A percentile compares a stretch with the other conserved stretches of the same genome.
These are phyloP conservation scores for Amphirosellinia nigrospora DNA, from an alignment of 495 filamentous ascomycete genomes.

Conservation along the genomic window DNA sequence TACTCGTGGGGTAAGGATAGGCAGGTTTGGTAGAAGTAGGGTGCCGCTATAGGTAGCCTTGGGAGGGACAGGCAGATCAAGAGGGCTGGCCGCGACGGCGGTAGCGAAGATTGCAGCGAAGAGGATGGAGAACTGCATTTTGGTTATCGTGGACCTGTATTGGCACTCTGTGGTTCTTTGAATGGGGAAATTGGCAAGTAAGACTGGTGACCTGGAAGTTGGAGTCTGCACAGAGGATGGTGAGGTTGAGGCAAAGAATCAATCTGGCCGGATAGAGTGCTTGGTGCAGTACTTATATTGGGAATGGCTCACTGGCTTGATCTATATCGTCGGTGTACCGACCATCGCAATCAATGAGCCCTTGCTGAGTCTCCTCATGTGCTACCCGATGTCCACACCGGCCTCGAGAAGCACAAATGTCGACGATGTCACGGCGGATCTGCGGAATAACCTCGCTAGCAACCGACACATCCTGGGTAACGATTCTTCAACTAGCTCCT, in stretches of 20 bases:
- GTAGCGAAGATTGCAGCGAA: conserved; percentile 14
- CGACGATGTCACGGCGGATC: background rate
- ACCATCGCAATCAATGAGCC: conserved; percentile 11
- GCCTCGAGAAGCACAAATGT: background rate
- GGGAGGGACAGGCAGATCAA: conserved; percentile 7
- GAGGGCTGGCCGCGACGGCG: conserved; percentile 15
- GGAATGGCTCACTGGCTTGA: background rate
- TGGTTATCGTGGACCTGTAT: conserved; percentile 1
- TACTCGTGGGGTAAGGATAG: background rate
- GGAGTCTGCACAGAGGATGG: background rate
- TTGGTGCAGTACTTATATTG: conserved; percentile 11
- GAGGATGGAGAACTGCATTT: conserved; percentile 21
- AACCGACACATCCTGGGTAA: background rate
- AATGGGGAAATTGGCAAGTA: background rate
- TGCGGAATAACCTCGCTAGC: conserved; percentile 6
- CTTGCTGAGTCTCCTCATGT: background rate
- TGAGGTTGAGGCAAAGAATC: background rate
- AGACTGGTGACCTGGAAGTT: conserved; percentile 1
- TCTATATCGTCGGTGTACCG: background rate
- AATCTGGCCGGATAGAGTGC: background rate
- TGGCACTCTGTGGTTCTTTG: conserved; percentile 8
- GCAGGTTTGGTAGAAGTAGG: conserved; percentile 11
- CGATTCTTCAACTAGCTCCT: background rate
- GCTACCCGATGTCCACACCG: background rate
- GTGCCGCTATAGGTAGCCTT: conserved; percentile 3